These are phyloP conservation scores for Daldinia eschscholtzii DNA, from an alignment of 2,329 filamentous ascomycete species.

Conservation along the genomic window DNA sequence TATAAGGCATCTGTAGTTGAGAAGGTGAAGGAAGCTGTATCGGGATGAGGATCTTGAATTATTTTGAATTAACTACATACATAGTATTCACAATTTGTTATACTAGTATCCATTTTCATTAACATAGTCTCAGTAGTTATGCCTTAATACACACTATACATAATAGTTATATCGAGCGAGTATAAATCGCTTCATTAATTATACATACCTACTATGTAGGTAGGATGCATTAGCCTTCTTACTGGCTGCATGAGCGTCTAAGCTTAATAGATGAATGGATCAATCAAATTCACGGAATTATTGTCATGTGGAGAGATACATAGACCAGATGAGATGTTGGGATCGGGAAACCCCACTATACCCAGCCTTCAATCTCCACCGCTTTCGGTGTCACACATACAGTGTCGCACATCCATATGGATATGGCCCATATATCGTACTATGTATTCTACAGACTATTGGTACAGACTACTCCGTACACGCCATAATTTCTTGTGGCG, in stretches of 20 bases:
- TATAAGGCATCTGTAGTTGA: slow-evolving; percentile 55
- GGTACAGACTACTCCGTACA: slow-evolving; percentile 3
- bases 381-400: slow-evolving; percentile 13
- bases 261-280: slow-evolving; percentile 3
- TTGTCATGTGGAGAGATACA: background rate
- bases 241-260: slow-evolving; percentile 1
- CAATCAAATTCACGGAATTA: background rate
- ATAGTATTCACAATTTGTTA: background rate
- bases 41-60: slow-evolving; percentile 22
- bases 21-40: slow-evolving; percentile 40
- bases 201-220: background rate
- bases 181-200: background rate
- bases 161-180: background rate
- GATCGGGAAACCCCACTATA: slow-evolving; percentile 7
- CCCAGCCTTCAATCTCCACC: slow-evolving; percentile 13
- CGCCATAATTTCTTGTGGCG: slow-evolving; percentile 10
- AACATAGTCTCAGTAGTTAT: background rate
- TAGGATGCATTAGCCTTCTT: slow-evolving; percentile 7
- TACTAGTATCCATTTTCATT: background rate
- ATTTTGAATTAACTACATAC: background rate
- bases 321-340: background rate
- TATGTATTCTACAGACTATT: too few species aligned
- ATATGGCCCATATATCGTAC: slow-evolving; percentile 12
- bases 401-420: slow-evolving; percentile 6
- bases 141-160: background rate